Evolutionary conservation across 257 asterid genomes (phyloP).

Genomic region (Mitragyna speciosa): DNA sequence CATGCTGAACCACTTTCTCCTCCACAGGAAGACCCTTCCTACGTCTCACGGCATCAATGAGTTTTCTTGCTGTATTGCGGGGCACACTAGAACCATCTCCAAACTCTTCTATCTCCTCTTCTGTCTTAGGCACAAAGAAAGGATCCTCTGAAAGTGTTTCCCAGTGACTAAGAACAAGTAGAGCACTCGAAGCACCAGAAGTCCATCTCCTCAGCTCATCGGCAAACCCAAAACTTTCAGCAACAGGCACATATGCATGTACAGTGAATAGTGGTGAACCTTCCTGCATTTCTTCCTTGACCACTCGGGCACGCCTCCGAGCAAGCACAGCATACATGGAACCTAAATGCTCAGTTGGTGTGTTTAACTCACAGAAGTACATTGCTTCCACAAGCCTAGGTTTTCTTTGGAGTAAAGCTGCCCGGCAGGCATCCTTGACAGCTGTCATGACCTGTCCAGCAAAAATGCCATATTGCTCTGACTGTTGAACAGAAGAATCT

Average conservation of each 20-base stretch:
- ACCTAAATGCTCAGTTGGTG: constrained; percentile 82
- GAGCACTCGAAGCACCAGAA: constrained; percentile 78
- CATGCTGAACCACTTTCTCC: constrained; percentile 79
- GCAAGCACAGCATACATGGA: constrained; percentile 83
- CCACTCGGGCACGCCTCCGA: constrained; percentile 73
- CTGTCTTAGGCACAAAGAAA: constrained; percentile 80
- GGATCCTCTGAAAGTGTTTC: constrained; percentile 74
- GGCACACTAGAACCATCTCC: constrained; percentile 77
- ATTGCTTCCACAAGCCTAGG: constrained; percentile 80
- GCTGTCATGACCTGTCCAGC: constrained; percentile 87
- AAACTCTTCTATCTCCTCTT: constrained; percentile 80
- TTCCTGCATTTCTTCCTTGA: constrained; percentile 98
- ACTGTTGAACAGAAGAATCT: constrained; percentile 44
- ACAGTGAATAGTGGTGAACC: constrained; percentile 84
- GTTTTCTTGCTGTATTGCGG: constrained; percentile 71
- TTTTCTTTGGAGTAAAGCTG: constrained; percentile 72
- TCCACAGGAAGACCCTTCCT: constrained; percentile 77
- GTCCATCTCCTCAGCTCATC: constrained; percentile 94
- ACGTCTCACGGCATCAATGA: constrained; percentile 74
- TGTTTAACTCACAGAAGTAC: constrained; percentile 85
- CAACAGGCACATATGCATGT: constrained; percentile 84
- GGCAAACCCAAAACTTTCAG: constrained; percentile 90
- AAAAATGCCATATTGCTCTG: constrained; percentile 68
- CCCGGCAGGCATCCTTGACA: constrained; percentile 86
- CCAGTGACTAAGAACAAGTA: constrained; percentile 90